phyloP scores from a whole-genome alignment of 73 alveolate species.

The Tetrahymena borealis region DNA sequence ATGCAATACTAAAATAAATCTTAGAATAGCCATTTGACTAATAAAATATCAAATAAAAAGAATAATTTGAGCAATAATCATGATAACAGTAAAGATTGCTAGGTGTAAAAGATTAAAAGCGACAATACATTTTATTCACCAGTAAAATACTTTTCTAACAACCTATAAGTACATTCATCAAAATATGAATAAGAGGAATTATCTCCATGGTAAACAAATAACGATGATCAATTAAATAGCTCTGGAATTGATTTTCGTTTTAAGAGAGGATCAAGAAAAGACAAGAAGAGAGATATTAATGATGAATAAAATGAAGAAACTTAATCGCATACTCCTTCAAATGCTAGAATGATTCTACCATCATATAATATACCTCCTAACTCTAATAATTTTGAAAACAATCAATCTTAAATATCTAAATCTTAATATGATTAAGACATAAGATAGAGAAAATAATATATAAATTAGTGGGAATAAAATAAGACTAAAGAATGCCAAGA shows the following conservation, averaged over 20 bases:
- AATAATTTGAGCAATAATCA: not conserved
- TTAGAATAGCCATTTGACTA: not conserved
- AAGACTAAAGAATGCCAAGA: not conserved
- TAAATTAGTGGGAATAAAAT: not conserved
- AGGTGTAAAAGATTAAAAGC: not conserved
- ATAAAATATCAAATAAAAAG: not conserved
- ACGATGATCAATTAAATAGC: not conserved
- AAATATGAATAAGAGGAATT: not conserved
- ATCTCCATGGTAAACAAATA: not conserved
- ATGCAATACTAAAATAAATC: not conserved
- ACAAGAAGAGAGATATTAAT: not conserved
- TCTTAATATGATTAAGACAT: not conserved
- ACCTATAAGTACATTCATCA: not conserved
- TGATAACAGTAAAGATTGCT: not conserved
- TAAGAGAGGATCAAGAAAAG: not conserved
- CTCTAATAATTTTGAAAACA: not conserved
- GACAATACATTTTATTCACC: not conserved
- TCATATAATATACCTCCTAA: not conserved
- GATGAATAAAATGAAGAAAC: not conserved
- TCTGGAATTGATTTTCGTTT: not conserved
- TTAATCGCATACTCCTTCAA: not conserved
- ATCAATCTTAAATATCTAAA: not conserved
- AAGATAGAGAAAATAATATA: not conserved
- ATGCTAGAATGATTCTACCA: not conserved
- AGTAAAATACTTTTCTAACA: not conserved